phyloP scores from a whole-genome alignment of 1,284 basidiomycete genomes.

The Papiliotrema flavescens region DNA sequence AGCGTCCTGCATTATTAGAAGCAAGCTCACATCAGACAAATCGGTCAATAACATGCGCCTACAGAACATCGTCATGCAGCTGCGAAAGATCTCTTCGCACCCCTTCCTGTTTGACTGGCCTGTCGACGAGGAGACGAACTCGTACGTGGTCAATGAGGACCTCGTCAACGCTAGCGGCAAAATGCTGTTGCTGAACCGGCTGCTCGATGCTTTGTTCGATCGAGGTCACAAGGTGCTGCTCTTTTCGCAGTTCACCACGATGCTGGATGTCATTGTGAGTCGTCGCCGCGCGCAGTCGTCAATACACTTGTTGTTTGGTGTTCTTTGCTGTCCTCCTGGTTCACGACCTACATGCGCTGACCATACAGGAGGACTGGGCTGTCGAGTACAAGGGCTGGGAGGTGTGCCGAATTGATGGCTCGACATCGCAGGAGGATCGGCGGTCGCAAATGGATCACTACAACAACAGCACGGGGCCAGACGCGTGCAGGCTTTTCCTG shows the following conservation, averaged over 20 bases:
- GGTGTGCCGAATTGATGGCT: constrained; percentile 87
- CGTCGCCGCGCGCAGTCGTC: constrained; percentile 5
- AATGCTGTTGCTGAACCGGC: constrained; percentile 89
- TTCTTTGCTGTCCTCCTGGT: too few relatives aligned
- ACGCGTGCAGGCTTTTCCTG: constrained; percentile 76
- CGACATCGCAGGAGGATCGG: constrained; percentile 71
- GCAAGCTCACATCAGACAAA: constrained; percentile 55
- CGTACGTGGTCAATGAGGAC: constrained; percentile 65
- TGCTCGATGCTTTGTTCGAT: constrained; percentile 79
- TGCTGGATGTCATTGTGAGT: constrained; percentile 85
- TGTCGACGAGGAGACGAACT: constrained; percentile 59
- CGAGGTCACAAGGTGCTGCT: constrained; percentile 84
- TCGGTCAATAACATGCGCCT: constrained; percentile 86
- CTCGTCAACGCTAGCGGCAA: constrained; percentile 86
- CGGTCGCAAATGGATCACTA: constrained; percentile 79
- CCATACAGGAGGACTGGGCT: constrained; percentile 69
- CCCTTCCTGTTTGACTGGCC: constrained; percentile 93
- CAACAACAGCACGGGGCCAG: constrained; percentile 66
- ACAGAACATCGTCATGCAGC: constrained; percentile 91
- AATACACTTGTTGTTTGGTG: too few relatives aligned
- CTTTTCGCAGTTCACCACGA: constrained; percentile 91
- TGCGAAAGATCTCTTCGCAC: constrained; percentile 87
- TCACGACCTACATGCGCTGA: neutral
- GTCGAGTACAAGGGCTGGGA: constrained; percentile 71
- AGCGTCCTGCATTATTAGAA: too few relatives aligned